Evolutionary conservation across 495 filamentous ascomycete genomes (phyloP), one percentile per base, ranked within the genome.

Genomic region (Pyrenopolyporus hunteri): DNA sequence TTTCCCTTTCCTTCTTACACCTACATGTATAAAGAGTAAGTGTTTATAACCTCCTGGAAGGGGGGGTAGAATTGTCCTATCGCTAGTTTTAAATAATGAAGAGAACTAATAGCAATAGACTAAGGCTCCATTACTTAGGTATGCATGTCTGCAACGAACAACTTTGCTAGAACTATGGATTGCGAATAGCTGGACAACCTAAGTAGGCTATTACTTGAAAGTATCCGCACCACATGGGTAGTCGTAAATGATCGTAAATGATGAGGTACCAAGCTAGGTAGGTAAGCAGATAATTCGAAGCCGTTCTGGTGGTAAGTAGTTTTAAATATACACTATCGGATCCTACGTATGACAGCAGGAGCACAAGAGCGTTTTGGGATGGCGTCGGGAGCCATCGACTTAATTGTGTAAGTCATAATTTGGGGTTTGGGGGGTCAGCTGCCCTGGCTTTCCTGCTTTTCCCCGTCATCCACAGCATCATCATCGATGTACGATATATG

Each of bases 361-460:
- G 14, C 6, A 17, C 17, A 40, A 40, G 11, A 33, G 46, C 37
- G 33, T 17, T 36, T 23, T 26, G 23, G 46, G 29, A 28, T 36
- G 45, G 20, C 20, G 31, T 46, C 16, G 26, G 19, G 26, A 36
- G 32, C 16, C 17, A 40, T 9, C 7, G 37, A 17, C 17, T 9
- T 40, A 28, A 16, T 11, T 3, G 6, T 8, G 54, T 17, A 33
- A 23, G 36, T 59, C 46, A 32, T 28, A 52, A 59, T 51, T 50
- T 58, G 45, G n/a, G 28, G 9, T 50, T 50, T 10, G 36, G 33
- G 26, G 35, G 42, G 28, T 44, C 40, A 26, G 22, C 32, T 8
- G 14, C 23, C 28, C 39, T 39, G 13, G 22, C 20, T 47, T 47
- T n/a, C n/a, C n/a, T n/a, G n/a, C n/a, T n/a, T n/a, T n/a, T n/a